A percentile compares a stretch with the other conserved stretches of the same genome.
Conservation (phyloP, 768 basidiomycete genomes). For the Gymnopilus dilepis region DNA sequence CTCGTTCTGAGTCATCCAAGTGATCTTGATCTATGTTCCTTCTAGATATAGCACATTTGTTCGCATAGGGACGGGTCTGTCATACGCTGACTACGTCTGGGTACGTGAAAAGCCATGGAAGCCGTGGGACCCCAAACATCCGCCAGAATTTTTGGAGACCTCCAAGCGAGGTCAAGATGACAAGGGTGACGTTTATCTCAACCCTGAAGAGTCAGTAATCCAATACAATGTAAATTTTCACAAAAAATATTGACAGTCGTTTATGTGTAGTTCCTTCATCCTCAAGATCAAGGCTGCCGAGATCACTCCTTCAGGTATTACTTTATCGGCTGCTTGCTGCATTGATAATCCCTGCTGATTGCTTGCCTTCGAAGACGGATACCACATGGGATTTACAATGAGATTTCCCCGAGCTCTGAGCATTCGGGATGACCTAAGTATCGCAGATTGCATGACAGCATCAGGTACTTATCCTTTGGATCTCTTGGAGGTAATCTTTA, state of each 20-base stretch:
- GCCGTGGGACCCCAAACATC: constrained; percentile 71
- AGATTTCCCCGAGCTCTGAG: constrained; percentile 88
- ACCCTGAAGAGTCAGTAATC: constrained; percentile 72
- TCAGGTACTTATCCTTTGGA: constrained; percentile 48
- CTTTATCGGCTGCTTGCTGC: constrained; percentile 4
- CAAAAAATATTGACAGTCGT: neutral
- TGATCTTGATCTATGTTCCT: constrained; percentile 39
- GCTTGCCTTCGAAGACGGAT: constrained; percentile 61
- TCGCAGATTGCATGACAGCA: constrained; percentile 76
- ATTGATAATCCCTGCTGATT: neutral
- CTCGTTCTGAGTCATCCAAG: neutral
- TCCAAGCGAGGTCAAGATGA: constrained; percentile 71
- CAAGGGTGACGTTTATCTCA: constrained; percentile 89
- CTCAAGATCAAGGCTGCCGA: constrained; percentile 94
- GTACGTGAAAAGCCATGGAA: constrained; percentile 86
- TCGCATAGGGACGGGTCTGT: constrained; percentile 89
- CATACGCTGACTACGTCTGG: constrained; percentile 86
- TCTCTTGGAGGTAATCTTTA: neutral
- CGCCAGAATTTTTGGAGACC: constrained; percentile 72
- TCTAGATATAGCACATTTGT: constrained; percentile 85
- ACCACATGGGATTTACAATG: constrained; percentile 87
- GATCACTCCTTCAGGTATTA: constrained; percentile 72
- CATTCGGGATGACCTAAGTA: constrained; percentile 79
- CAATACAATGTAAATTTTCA: no score
- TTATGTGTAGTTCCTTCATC: constrained; percentile 81